Evolutionary conservation across 352 stramenopile genomes (phyloP), one percentile per base, ranked within the genome.

Genomic region (Ophiocytium majus): DNA sequence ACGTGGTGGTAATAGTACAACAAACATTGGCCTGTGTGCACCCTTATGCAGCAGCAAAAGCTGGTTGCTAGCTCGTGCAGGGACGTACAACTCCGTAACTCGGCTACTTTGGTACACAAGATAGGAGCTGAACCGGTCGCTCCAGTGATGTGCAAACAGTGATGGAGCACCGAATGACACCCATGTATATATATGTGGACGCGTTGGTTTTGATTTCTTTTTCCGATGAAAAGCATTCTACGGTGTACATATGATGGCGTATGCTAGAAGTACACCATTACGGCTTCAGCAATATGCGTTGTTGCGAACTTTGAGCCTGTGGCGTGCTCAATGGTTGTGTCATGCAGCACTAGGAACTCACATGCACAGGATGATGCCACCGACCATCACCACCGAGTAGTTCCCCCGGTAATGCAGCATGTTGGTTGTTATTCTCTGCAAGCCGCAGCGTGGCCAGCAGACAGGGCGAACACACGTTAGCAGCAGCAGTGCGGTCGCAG

Each of bases 341-440:
- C 0, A 0, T 33, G 34, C 34, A 78, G 28, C 34, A 33, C 17
- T 19, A 78, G 0, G 9, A 78, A 84, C 81, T 85, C 76, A 88
- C 85, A 88, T 84, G 85, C 57, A 57, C 23, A 88, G 9, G 31
- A 86, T 17, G 19, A 88, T 34, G n/a, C 76, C 49, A n/a, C 81
- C 85, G 31, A 74, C 35, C 9, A 78, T 31, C 32, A 88, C 50
- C 31, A 82, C 33, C 19, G 50, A 81, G 71, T 88, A 88, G 81
- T 88, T 88, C 76, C 85, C 85, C 34, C 81, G 36, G 81, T 84
- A 88, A 63, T 88, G 85, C 57, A 88, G 76, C 23, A 88, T 74
- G n/a, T 88, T 88, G 10, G 85, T 87, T 28, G 84, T 88, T 34
- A 88, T 19, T 23, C 84, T 34, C 84, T 88, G 35, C 0, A 19